Evolutionary conservation across 2,329 filamentous ascomycete species (phyloP).

Genomic region (Aspergillus aculeatus): DNA sequence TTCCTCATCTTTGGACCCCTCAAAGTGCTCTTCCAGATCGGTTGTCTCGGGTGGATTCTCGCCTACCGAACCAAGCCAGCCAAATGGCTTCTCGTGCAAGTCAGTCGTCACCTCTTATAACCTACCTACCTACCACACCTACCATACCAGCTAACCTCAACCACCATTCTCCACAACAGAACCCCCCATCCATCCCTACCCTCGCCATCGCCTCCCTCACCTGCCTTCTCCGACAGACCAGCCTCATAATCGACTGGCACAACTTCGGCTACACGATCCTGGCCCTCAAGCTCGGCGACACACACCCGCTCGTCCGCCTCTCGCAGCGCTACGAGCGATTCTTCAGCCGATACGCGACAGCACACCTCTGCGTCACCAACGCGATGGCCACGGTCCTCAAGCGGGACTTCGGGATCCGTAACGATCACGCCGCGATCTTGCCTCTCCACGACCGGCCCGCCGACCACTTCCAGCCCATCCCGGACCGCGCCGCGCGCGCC

Average conservation of each 20-base stretch:
- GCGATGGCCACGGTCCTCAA: slow-evolving; percentile 79
- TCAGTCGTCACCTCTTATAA: slow-evolving; percentile 34
- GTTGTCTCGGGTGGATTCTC: slow-evolving; percentile 67
- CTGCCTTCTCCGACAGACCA: slow-evolving; percentile 74
- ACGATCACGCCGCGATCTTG: slow-evolving; percentile 55
- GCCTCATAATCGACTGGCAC: slow-evolving; percentile 93
- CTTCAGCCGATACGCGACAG: slow-evolving; percentile 66
- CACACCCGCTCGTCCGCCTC: slow-evolving; percentile 73
- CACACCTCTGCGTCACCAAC: slow-evolving; percentile 83
- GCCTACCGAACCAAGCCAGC: slow-evolving; percentile 71
- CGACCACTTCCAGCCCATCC: slow-evolving; percentile 70
- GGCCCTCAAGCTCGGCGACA: slow-evolving; percentile 60
- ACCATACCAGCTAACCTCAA: neutral
- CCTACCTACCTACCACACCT: neutral
- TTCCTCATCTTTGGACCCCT: slow-evolving; percentile 77
- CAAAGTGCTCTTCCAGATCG: slow-evolving; percentile 82
- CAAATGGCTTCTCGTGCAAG: slow-evolving; percentile 82
- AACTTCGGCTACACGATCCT: slow-evolving; percentile 98
- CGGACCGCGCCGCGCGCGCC: slow-evolving; percentile 51
- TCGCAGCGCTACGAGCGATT: slow-evolving; percentile 75
- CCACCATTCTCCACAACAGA: slow-evolving; percentile 53
- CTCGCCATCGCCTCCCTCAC: slow-evolving; percentile 72
- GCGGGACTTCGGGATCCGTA: slow-evolving; percentile 62
- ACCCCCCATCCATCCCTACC: slow-evolving; percentile 92
- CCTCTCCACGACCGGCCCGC: slow-evolving; percentile 86